Base-by-base conservation (phyloP, 441 rosid genomes). In the Populus hybrid region DNA sequence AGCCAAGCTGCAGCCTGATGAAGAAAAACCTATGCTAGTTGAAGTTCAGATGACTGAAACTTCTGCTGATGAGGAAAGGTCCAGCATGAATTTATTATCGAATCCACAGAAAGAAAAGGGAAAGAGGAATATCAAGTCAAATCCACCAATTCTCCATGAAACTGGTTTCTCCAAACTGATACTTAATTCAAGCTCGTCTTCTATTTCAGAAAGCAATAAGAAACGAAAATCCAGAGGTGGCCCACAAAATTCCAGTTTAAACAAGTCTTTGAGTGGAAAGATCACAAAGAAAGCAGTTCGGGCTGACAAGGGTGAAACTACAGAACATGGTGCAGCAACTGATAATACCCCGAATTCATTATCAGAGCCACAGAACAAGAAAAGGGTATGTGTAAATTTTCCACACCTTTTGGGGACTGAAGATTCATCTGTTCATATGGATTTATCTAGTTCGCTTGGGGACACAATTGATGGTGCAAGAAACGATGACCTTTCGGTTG, bases 121-220 rank as follows among this genome's bases (percentile, higher is more conserved):
- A 24, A 83, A 79, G 81, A 69, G 72, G 63, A 84, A 67, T 46
- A 54, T 72, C 35, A 70, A 77, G 72, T 66, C 84, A 67, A 70
- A 34, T 69, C n/a, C 61, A 10, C 72, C 65, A 26, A 68, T 63
- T 54, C 28, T 42, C 42, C 72, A 73, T 71, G 84, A 80, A 72
- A 74, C 73, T 54, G 77, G 74, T 63, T 54, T 61, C 24, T 23
- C 71, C 76, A 67, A 57, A 9, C 8, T 28, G 36, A 73, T 68
- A 28, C 28, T 30, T 28, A 72, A 46, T 77, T 76, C 77, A 20
- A 76, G 73, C 69, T 75, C 84, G 30, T 69, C 86, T 77, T 61
- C 81, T 50, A 67, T 74, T 67, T 67, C 80, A 11, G 72, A 77
- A n/a, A 84, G 85, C 79, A 83, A 82, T 82, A 79, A 82, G 57